Base-by-base conservation (phyloP, 129 eudicot species). In the Saposhnikovia divaricata region DNA sequence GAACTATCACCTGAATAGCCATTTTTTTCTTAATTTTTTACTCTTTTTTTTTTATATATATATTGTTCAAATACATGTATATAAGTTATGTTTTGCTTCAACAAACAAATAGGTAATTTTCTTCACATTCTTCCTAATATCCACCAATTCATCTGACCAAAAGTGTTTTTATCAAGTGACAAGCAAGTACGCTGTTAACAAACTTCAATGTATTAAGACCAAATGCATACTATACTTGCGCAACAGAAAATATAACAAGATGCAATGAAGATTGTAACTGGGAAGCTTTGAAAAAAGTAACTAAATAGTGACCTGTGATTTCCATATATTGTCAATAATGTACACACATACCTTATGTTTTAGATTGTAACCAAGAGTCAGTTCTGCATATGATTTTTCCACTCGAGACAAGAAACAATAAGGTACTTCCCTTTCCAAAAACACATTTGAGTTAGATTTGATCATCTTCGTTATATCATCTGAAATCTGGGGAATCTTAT, bases 341-440 rank as follows among this genome's bases (percentile, higher is more conserved):
- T 12, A 75, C 81, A 34, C 14, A 66, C 83, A 46, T 89, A 92
- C 99, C 96, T 87, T 81, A 66, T 85, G 87, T 80, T 85, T 92
- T 44, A 95, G 86, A 80, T 92, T 95, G 91, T 96, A 95, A 79
- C 99, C 97, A 80, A 92, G 82, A 84, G 94, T 92, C 72, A 95
- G 85, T 80, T 90, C 99, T 15, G 96, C 97, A 70, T 82, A 87
- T 53, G 93, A 87, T 86, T 85, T 83, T 81, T 92, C 97, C 71
- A 95, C 87, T 43, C 86, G 85, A 69, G 99, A 95, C 72, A 95
- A 78, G 78, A 73, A 92, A 80, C 99, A 95, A 80, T 89, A 95
- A 2, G 99, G 99, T 13, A 89, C 90, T 82, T 95, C 99, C 80
- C 78, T 87, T 48, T 85, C 94, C 89, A 92, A 75, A 82, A 95